phyloP scores from a whole-genome alignment of 176 grass and related monocot genomes.

The Bromus sterilis region DNA sequence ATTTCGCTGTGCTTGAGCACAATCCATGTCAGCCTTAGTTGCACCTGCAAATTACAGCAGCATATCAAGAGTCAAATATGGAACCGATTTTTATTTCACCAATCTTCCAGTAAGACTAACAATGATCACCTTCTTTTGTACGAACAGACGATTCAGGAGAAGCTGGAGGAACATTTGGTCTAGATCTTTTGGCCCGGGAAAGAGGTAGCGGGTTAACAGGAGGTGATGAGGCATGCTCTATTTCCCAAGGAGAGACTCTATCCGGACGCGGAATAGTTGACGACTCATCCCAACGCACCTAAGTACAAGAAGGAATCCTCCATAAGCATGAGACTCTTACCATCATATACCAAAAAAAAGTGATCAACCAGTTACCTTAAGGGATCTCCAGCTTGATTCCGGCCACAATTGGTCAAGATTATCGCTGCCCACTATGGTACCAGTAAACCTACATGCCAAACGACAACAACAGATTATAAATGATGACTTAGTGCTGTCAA shows the following conservation, averaged over 20 bases:
- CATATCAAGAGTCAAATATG: neutral
- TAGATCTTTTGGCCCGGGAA: slow-evolving; percentile 57
- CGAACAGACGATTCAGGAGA: slow-evolving; percentile 54
- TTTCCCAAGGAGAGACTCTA: slow-evolving; percentile 97
- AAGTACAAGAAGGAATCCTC: neutral
- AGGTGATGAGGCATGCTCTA: slow-evolving; percentile 62
- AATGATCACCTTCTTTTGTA: slow-evolving; percentile 56
- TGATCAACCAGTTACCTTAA: slow-evolving; percentile 46
- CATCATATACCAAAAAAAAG: neutral
- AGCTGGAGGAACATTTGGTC: slow-evolving; percentile 40
- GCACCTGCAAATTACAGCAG: slow-evolving; percentile 20
- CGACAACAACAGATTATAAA: neutral
- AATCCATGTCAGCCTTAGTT: slow-evolving; percentile 22
- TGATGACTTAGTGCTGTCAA: neutral
- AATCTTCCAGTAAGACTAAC: neutral
- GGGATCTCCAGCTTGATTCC: slow-evolving; percentile 83
- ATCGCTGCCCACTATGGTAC: slow-evolving; percentile 75
- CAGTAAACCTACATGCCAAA: slow-evolving; percentile 61
- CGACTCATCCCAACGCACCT: slow-evolving; percentile 94
- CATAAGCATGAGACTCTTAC: neutral
- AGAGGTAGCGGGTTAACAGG: slow-evolving; percentile 56
- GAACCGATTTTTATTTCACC: neutral
- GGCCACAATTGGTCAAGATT: slow-evolving; percentile 70
- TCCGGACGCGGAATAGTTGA: slow-evolving; percentile 83
- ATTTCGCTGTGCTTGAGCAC: slow-evolving; percentile 37